Conservation (phyloP, 192 early-diverging fungal species). For the Backusella circina region DNA sequence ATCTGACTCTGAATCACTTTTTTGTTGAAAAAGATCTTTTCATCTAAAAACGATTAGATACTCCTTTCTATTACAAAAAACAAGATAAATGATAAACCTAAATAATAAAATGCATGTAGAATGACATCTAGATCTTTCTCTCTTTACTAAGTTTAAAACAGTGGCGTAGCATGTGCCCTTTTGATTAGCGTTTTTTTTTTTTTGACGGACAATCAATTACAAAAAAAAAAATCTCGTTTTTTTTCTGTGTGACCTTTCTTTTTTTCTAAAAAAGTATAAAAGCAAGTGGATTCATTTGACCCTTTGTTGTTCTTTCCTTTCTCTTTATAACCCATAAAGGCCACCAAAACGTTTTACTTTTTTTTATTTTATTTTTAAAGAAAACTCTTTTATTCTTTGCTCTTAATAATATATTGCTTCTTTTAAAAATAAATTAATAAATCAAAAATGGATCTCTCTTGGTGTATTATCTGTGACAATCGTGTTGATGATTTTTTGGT, state of each 20-base stretch:
- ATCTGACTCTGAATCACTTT: background rate
- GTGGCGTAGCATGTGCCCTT: background rate
- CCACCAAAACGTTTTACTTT: background rate
- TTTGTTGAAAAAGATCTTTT: too few species aligned
- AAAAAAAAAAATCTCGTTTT: too few species aligned
- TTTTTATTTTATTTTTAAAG: background rate
- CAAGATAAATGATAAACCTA: too few species aligned
- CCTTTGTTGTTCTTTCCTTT: background rate
- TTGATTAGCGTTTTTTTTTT: too few species aligned
- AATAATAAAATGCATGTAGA: background rate
- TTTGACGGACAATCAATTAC: too few species aligned
- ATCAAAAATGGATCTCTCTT: slow-evolving; percentile 35
- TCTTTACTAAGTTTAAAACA: background rate
- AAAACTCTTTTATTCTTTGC: background rate
- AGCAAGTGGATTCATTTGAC: background rate
- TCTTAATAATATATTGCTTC: background rate
- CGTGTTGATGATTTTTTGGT: slow-evolving; percentile 26
- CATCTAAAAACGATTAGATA: too few species aligned
- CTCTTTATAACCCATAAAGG: background rate
- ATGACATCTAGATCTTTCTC: background rate
- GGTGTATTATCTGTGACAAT: slow-evolving; percentile 36
- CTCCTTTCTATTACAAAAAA: too few species aligned
- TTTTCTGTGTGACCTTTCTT: background rate
- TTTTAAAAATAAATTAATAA: too few species aligned
- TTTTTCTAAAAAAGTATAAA: background rate